Base-by-base conservation (phyloP, 371 early-diverging fungal genomes). In the Ecytonucleospora hepatopenaei region DNA sequence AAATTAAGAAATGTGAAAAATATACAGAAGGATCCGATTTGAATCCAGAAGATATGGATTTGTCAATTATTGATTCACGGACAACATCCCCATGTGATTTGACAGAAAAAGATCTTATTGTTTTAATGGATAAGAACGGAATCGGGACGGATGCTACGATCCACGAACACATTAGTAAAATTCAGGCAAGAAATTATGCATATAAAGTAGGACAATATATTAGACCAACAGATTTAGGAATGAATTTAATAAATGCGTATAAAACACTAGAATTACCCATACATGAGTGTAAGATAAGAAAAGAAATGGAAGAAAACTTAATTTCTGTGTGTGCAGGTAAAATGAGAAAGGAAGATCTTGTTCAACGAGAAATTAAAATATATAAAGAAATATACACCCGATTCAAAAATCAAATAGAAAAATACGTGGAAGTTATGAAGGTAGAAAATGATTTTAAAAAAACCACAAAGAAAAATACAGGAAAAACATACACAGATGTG, bases 121-220 rank as follows among this genome's bases (percentile, higher is more conserved):
- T 82, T 0, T 73, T 90, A 33, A 97, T 98, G 97, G 94, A 96
- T 76, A 86, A 88, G 76, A 87, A 90, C 71, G 93, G 93, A 27
- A 97, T 98, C 49, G 99, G 97, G 1, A 98, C 99, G 1, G 99
- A 98, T 78, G 97, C 97, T 0, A 98, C 97, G 0, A 97, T 97
- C 53, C 90, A 90, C 31, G 94, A 96, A 47, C 97, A 97, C 65
- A 98, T 98, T 69, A 88, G 92, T 67, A 94, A 87, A 66, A 88
- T 98, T 26, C 83, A 86, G 2, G 88, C 86, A 3, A 84, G 99
- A 47, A 84, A 88, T 46, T 98, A 98, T 77, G 87, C 85, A 0
- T 82, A 81, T 56, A 88, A 91, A 61, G 81, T 83, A 19, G 77
- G 75, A 0, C 63, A 67, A 1, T 77, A 74, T 31, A 86, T 94